Conservation (phyloP, 371 early-diverging fungal species). For the Synchytrium microbalum region DNA sequence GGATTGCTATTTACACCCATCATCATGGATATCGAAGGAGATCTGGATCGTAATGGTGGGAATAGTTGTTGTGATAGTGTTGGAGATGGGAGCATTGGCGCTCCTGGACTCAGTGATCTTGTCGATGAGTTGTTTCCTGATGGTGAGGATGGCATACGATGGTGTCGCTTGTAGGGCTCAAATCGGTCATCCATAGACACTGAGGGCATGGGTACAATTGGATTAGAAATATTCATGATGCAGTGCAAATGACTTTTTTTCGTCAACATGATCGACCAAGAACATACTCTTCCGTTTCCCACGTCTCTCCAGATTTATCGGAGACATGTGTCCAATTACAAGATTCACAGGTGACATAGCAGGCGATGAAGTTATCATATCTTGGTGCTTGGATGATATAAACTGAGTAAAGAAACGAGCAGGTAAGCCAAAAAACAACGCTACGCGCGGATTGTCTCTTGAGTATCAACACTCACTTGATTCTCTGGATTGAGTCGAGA, state of each 20-base stretch:
- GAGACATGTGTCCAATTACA: neutral
- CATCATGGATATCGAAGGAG: neutral
- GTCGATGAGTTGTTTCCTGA: neutral
- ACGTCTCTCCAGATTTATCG: constrained; percentile 11
- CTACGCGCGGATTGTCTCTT: neutral
- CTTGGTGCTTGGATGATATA: constrained; percentile 2
- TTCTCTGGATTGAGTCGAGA: constrained; percentile 37
- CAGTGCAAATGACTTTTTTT: too few relatives aligned
- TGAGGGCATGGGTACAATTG: constrained; percentile 1
- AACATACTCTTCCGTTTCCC: constrained; percentile 30
- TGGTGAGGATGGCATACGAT: constrained; percentile 17
- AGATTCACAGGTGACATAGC: neutral
- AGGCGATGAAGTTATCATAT: constrained; percentile 1
- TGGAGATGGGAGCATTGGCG: neutral
- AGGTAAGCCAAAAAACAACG: neutral
- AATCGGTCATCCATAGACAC: constrained; percentile 31
- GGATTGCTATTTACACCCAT: neutral
- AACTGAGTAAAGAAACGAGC: neutral
- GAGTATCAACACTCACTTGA: constrained; percentile 11
- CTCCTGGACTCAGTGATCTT: neutral
- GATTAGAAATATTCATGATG: neutral
- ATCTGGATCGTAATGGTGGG: neutral
- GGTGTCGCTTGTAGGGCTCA: constrained; percentile 29
- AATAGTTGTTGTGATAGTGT: neutral
- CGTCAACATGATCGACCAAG: too few relatives aligned